A percentile compares a stretch with the other conserved stretches of the same genome.
These are phyloP conservation scores for Trichopus zeylanicus DNA, from an alignment of 116 monocot species.

Conservation along the genomic window DNA sequence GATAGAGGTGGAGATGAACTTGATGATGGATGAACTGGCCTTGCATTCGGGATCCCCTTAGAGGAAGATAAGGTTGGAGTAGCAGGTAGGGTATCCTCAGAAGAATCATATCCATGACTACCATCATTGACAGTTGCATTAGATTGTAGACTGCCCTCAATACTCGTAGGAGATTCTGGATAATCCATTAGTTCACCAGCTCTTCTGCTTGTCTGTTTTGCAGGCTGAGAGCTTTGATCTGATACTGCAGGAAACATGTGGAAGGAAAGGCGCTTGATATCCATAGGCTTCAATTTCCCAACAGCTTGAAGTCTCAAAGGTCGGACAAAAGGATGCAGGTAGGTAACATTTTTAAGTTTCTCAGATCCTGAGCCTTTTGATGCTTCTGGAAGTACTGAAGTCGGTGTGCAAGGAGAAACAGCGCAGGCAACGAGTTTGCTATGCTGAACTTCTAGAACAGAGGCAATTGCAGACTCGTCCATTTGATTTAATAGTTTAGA, in stretches of 20 bases:
- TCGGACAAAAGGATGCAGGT: slow-evolving; percentile 13
- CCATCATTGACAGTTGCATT: not conserved
- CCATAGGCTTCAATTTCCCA: slow-evolving; percentile 14
- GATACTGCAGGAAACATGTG: slow-evolving; percentile 16
- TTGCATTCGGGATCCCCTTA: not conserved
- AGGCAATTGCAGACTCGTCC: not conserved
- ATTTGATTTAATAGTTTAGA: slow-evolving; percentile 26
- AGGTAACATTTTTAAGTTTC: slow-evolving; percentile 1
- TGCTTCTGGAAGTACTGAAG: slow-evolving; percentile 18
- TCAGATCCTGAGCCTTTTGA: slow-evolving; percentile 1
- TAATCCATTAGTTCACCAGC: not conserved
- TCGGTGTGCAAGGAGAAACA: slow-evolving; percentile 14
- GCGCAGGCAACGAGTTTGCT: not conserved
- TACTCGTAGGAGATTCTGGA: not conserved
- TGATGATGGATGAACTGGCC: not conserved
- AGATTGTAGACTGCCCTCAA: no score
- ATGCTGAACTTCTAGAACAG: not conserved
- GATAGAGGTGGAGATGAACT: slow-evolving; percentile 17
- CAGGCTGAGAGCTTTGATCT: slow-evolving; percentile 7
- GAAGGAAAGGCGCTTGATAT: slow-evolving; percentile 23
- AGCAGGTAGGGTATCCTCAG: not conserved
- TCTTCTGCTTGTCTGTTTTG: not conserved
- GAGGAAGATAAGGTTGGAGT: no score
- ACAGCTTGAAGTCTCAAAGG: slow-evolving; percentile 24
- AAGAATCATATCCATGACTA: not conserved